A percentile compares a stretch with the other conserved stretches of the same genome.
These are phyloP conservation scores for Litsea cubeba DNA, from an alignment of 164 flowering plant species.

Conservation along the genomic window DNA sequence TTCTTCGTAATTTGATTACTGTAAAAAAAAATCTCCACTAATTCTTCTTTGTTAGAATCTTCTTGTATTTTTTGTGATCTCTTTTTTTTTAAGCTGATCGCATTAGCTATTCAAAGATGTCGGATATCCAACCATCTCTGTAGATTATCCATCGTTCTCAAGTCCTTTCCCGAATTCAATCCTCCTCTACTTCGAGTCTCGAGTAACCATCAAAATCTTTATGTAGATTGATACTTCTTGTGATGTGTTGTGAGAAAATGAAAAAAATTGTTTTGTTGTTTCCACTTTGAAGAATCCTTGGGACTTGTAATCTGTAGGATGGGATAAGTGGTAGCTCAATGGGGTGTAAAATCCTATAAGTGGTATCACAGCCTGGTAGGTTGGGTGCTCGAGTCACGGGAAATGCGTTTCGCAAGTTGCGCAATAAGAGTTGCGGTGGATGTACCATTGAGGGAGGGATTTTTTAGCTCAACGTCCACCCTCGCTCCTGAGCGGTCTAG, in stretches of 20 bases:
- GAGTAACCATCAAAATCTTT: conserved; percentile 18
- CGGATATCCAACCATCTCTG: conserved; percentile 53
- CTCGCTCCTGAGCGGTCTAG: no score
- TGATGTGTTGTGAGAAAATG: neutral
- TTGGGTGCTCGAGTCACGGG: no score
- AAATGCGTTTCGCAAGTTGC: no score
- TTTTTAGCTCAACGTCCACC: no score
- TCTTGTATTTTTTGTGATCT: neutral
- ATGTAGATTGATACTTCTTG: no score
- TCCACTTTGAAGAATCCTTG: neutral
- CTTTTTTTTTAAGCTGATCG: conserved; percentile 37
- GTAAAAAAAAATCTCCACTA: neutral
- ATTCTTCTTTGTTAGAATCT: neutral
- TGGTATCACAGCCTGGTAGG: no score
- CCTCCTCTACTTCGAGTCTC: conserved; percentile 35
- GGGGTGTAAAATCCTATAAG: no score
- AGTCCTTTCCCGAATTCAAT: conserved; percentile 22
- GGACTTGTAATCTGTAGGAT: no score
- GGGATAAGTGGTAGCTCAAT: no score
- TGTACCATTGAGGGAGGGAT: no score
- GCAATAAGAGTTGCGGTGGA: no score
- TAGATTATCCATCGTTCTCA: conserved; percentile 47
- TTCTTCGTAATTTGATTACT: neutral
- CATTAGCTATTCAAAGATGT: conserved; percentile 60
- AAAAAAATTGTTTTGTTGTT: neutral